Percentiles rank a stretch among this genome's conserved stretches.
phyloP scores from a whole-genome alignment of 2,329 filamentous ascomycete genomes.

The Venturia aucupariae region DNA sequence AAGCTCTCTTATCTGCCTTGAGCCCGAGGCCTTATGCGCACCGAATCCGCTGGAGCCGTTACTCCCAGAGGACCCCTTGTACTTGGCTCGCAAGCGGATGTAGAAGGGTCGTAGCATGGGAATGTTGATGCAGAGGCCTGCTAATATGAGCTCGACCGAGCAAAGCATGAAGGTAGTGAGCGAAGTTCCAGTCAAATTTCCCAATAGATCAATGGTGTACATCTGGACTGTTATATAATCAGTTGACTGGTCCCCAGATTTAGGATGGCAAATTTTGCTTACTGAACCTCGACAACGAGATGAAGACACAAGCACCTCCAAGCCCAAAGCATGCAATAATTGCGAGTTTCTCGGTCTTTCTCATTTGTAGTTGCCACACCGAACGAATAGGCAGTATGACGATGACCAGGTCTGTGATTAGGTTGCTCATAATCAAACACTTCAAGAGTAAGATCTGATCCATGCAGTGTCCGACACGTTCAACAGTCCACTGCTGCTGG shows the following conservation, averaged over 20 bases:
- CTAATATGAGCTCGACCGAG: not conserved
- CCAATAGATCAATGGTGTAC: not conserved
- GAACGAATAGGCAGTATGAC: not conserved
- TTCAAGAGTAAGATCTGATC: not conserved
- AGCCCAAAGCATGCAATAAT: not conserved
- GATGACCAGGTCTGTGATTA: not conserved
- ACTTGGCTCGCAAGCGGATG: not conserved
- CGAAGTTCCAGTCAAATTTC: not conserved
- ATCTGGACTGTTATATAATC: not conserved
- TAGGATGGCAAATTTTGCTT: not conserved
- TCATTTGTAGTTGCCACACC: not conserved
- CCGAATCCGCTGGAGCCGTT: not conserved
- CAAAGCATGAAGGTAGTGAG: not conserved
- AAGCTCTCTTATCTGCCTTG: not conserved
- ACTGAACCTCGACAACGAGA: not conserved
- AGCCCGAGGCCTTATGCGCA: not conserved
- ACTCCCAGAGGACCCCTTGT: not conserved
- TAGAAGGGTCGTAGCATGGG: not conserved
- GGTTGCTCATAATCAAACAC: not conserved
- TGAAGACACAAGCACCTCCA: not conserved
- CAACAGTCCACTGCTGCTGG: not conserved
- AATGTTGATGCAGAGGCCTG: not conserved
- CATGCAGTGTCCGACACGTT: not conserved
- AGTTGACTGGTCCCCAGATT: not conserved
- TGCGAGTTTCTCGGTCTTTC: not conserved